These are phyloP conservation scores for Fragaria iinumae DNA, from an alignment of 306 rosid genomes.

Conservation along the genomic window DNA sequence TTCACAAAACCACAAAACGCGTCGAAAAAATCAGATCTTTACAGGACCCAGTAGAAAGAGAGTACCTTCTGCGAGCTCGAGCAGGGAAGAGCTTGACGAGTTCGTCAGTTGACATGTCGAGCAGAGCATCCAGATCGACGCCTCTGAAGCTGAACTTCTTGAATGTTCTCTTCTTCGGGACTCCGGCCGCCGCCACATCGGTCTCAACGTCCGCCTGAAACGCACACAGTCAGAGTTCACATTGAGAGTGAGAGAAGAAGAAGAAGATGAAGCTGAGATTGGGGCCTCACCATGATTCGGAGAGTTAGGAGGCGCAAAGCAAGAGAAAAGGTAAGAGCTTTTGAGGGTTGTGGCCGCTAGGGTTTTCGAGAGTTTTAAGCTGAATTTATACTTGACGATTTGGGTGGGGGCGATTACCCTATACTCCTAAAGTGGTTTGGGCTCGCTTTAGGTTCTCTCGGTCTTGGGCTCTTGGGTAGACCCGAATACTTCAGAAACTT, in stretches of 20 bases:
- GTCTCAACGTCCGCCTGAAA: constrained; percentile 72
- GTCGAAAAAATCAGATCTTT: not conserved
- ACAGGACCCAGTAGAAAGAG: not conserved
- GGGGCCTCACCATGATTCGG: constrained; percentile 36
- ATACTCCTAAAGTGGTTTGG: not conserved
- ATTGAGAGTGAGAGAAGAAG: not conserved
- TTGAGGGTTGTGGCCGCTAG: constrained; percentile 35
- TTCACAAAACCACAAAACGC: not conserved
- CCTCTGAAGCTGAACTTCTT: constrained; percentile 93
- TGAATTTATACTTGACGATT: not conserved
- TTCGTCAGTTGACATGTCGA: constrained; percentile 87
- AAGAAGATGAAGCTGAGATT: not conserved
- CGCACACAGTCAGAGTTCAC: not conserved
- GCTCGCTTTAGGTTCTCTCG: not conserved
- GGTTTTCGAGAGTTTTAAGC: constrained; percentile 19
- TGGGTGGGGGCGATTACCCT: constrained; percentile 7
- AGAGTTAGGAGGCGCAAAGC: constrained; percentile 8
- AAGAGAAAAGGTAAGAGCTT: not conserved
- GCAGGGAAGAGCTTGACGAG: constrained; percentile 83
- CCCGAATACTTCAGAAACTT: no score
- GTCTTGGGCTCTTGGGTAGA: not conserved
- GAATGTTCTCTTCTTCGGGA: constrained; percentile 89
- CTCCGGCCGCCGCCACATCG: constrained; percentile 54
- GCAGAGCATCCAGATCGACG: constrained; percentile 82
- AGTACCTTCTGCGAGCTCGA: constrained; percentile 80